Evolutionary conservation across 345 rosid species (phyloP), one percentile per base, ranked within the genome.

Genomic region (Reutealis trisperma): DNA sequence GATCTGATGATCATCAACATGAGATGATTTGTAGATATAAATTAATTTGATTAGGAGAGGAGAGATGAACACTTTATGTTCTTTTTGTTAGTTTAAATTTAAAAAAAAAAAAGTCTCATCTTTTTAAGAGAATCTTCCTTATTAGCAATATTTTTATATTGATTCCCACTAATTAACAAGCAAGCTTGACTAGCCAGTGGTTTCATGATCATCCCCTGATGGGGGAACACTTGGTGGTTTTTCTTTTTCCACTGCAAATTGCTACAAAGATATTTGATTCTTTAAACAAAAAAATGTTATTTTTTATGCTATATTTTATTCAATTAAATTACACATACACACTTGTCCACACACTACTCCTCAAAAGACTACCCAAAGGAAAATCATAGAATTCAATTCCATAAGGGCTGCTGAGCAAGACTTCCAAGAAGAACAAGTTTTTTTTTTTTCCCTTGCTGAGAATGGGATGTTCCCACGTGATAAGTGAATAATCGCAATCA

Each of bases 201-300:
- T 54, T 57, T 18, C 9, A 4, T 18, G 61, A 21, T 57, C 61
- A 57, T 60, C 25, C 51, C 51, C 14, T 60, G 0, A n/a, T n/a
- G 6, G 14, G 42, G 72, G 24, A 51, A 69, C 72, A 69, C 25
- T 69, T 69, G 72, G 60, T 25, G 60, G 72, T 11, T 42, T 37
- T 9, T 41, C 30, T 59, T 72, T 60, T 22, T 59, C 6, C 34
- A 11, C 1, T 15, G 8, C 73, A 19, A 52, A 18, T 30, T 16
- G 61, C 15, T 54, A 32, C 9, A n/a, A 15, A 25, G 11, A 47
- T 47, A 59, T 72, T n/a, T 41, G 75, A 59, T 59, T 69, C 42
- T 49, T n/a, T 1, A 8, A 9, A 37, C 22, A 19, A 47, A 68
- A 14, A 68, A 14, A 34, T 5, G 14, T 24, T 22, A 54, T 4